Conservation (phyloP, 2,329 filamentous ascomycete genomes). For the Botrytis hyacinthi region DNA sequence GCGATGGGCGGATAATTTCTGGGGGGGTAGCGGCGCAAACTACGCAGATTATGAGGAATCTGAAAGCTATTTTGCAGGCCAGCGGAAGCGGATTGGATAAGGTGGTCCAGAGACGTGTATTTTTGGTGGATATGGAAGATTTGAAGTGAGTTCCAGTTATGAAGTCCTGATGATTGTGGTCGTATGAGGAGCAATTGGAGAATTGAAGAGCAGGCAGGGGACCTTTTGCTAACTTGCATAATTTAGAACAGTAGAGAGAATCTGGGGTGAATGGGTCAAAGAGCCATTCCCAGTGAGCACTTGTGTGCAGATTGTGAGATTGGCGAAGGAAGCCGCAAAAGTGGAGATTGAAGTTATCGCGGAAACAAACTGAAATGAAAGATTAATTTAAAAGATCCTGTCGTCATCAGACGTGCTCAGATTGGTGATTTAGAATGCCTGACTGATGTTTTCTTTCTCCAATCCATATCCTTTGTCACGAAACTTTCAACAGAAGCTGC, state of each 20-base stretch:
- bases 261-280: constrained; percentile 19
- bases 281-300: constrained; percentile 18
- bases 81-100: constrained; percentile 13
- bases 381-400: too few species aligned
- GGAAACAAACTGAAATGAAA: constrained; percentile 17
- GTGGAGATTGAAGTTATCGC: constrained; percentile 18
- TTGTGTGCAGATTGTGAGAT: constrained; percentile 15
- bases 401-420: too few species aligned
- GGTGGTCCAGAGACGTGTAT: constrained; percentile 17
- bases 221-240: not conserved
- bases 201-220: not conserved
- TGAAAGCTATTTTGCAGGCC: constrained; percentile 14
- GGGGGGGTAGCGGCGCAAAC: constrained; percentile 3
- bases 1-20: constrained; percentile 12
- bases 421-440: not conserved
- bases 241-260: constrained; percentile 13
- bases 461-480: too few species aligned
- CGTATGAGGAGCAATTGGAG: not conserved
- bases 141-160: constrained; percentile 11
- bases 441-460: not conserved
- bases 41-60: constrained; percentile 17
- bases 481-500: not conserved
- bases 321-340: constrained; percentile 16
- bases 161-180: not conserved
- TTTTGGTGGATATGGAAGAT: constrained; percentile 15